Evolutionary conservation across 495 filamentous ascomycete genomes (phyloP), one percentile per base, ranked within the genome.

Genomic region (Penicillium subrubescens): DNA sequence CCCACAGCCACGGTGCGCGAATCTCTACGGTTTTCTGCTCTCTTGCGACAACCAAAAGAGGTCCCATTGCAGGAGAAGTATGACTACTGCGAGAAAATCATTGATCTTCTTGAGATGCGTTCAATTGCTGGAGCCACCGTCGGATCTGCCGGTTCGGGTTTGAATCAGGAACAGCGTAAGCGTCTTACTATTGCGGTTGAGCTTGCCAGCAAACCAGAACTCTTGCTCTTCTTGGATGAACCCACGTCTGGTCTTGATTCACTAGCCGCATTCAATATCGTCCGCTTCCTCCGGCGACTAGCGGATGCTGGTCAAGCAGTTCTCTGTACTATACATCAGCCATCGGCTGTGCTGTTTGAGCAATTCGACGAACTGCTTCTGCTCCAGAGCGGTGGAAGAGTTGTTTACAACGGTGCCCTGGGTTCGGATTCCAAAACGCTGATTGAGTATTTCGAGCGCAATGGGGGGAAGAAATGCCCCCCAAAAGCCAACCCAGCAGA

Each of bases 281-380:
- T 89, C 25, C 78, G 85, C 1, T 88, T 91, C 54, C 77, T 92
- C 50, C 79, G 86, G 5, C 88, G 89, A 63, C 79, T 92, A 6
- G 87, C 89, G 1, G 82, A 87, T 66, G 84, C 83, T 8, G 89
- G 91, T 8, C 90, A 93, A 67, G 88, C 89, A 3, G 88, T 94
- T 34, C 73, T 89, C 1, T 90, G 88, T 68, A 94, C 91, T 0
- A 93, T 94, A n/a, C 90, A 93, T 69, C 92, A 95, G 66, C 92
- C 91, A 5, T 89, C 86, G 0, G 85, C 88, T 19, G 83, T 89
- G 4, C 76, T 94, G 2, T 92, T 94, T 57, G 85, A 90, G 65
- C 76, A 90, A 57, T 94, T 94, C 65, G 91, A 94, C 67, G 83
- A 86, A 5, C 75, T 96, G 6, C 74, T 94, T 0, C 74, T 92